Base-by-base conservation (phyloP, 371 early-diverging fungal genomes). In the Rhizopus microsporus region DNA sequence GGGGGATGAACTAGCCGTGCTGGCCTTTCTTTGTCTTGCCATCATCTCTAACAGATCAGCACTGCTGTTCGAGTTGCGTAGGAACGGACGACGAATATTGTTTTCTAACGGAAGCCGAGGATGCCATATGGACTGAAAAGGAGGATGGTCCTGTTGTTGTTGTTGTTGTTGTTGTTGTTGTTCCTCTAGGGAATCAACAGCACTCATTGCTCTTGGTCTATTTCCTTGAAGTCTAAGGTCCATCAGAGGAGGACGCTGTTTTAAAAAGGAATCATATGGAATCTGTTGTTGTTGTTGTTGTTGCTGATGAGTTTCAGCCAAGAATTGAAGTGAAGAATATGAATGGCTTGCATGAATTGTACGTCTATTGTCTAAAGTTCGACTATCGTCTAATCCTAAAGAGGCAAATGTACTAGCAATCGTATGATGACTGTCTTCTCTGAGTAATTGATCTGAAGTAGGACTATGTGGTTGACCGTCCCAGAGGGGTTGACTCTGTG, bases 321-420 rank as follows among this genome's bases (percentile, higher is more conserved):
- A 35, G 5, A 65, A 51, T 33, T 59, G 63, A 17, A 70, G 54
- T 12, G 74, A 74, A 37, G 71, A 62, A 45, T 68, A 63, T 2
- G 70, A 70, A 30, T 63, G 70, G 34, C 65, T 64, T 8, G 70
- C 10, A 51, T 73, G 68, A 38, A 67, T 42, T 9, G 29, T 33
- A n/a, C 12, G 16, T 46, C 13, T 46, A 15, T 7, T 46, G 10
- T 46, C 7, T 23, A 23, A 23, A 9, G 9, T 53, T 29, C 39
- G 51, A 13, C 59, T 56, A 51, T 88, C 90, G 54, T 91, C 87
- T 48, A 91, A 58, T 13, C 89, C 88, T 32, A 91, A 79, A 43
- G 84, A 84, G 59, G 86, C 88, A 37, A 91, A 69, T 2, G 86
- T 87, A 47, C 84, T 83, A 46, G 81, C 80, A 51, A 88, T 75